These are phyloP conservation scores for Penicillium crustosum DNA, from an alignment of 2,329 filamentous ascomycete species.

Conservation along the genomic window DNA sequence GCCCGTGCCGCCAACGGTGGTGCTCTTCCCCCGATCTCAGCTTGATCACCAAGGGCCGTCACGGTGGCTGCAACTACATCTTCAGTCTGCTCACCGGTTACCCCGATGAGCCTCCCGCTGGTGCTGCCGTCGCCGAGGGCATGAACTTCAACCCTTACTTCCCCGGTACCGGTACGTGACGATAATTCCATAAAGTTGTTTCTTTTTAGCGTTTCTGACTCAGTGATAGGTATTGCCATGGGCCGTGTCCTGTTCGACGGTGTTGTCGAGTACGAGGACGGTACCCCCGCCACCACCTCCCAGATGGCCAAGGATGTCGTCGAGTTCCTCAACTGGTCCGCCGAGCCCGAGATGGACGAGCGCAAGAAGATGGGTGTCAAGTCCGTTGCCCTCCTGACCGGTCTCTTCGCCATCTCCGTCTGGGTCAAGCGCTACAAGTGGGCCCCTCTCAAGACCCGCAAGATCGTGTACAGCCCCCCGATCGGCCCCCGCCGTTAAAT, in stretches of 20 bases:
- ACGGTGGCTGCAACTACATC: conserved; percentile 98
- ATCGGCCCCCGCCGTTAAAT: conserved; percentile 38
- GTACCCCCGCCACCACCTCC: conserved; percentile 86
- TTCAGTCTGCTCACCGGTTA: conserved; percentile 96
- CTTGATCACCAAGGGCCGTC: conserved; percentile 94
- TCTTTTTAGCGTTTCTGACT: conserved; percentile 15
- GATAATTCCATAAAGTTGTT: background rate
- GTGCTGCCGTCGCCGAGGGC: conserved; percentile 78
- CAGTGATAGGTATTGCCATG: conserved; percentile 74
- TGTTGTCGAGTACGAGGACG: conserved; percentile 96
- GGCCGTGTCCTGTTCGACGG: conserved; percentile 97
- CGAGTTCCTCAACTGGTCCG: conserved; percentile 99
- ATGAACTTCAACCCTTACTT: conserved; percentile 99
- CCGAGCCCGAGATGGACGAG: conserved; percentile 98
- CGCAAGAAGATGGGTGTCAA: conserved; percentile 99
- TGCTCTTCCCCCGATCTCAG: conserved; percentile 97
- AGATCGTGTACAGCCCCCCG: conserved; percentile 84
- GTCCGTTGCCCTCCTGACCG: conserved; percentile 76
- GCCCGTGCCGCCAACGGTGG: conserved; percentile 97
- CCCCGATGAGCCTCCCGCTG: conserved; percentile 91
- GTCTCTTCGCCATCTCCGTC: conserved; percentile 81
- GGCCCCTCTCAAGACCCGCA: conserved; percentile 91
- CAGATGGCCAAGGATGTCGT: conserved; percentile 99
- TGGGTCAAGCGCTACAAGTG: conserved; percentile 99
- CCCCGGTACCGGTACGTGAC: conserved; percentile 76